Evolutionary conservation across 768 basidiomycete species (phyloP), one percentile per base, ranked within the genome.

Genomic region (Coprinopsis marcescibilis): DNA sequence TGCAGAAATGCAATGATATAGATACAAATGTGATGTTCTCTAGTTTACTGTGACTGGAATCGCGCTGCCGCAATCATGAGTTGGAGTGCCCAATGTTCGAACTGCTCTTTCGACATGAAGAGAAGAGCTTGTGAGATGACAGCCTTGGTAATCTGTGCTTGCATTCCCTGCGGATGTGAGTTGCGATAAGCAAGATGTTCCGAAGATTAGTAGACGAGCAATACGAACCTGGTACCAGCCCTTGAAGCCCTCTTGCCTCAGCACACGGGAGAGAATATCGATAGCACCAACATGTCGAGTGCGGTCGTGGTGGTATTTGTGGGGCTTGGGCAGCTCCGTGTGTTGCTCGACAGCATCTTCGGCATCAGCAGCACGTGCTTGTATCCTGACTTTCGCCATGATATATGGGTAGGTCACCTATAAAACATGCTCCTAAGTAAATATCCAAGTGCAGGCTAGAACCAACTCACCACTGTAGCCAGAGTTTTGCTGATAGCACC

Each of bases 61-160:
- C 69, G 71, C 24, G 77, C 64, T 27, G 67, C 66, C 33, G 84
- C 49, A 19, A 81, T 62, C 72, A 89, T 81, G 49, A 93, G 76
- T 11, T 74, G 65, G 45, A 91, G 69, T 1, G 90, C 83, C 78
- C 86, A 95, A 3, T 78, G 79, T 62, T 99, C 96, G 57, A 99
- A 94, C 59, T 93, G 89, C 58, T 97, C 95, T 67, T 99, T 99
- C 53, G 92, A 89, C 71, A 95, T 86, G 72, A 99, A 99, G 44
- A 98, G 68, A 53, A 99, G 73, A 2, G 93, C 95, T 64, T 99
- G 96, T 6, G 91, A 89, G 12, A 99, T 67, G 11, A 97, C 94
- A 0, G 95, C 96, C 64, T 99, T 99, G 42, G 81, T 76, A 48
- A 98, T 93, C 64, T 99, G 96, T 0, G 96, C 94, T 54, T 85